These are phyloP conservation scores for Hygrocybe punicea DNA, from an alignment of 768 basidiomycete species.

Conservation along the genomic window DNA sequence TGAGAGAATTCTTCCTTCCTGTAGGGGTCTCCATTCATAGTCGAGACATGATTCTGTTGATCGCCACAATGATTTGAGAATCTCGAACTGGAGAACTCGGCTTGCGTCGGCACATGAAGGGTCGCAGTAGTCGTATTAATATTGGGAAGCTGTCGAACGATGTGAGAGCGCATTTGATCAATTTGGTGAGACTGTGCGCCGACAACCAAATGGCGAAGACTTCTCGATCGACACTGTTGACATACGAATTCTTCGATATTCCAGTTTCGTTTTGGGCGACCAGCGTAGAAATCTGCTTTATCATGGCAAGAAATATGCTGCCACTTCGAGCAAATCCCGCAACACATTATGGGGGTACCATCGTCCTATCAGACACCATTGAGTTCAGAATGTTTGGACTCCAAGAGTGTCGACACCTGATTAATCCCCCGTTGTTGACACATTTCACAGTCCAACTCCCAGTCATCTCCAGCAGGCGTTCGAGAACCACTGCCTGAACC, in stretches of 20 bases:
- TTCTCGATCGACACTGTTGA: constrained; percentile 45
- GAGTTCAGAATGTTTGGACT: neutral
- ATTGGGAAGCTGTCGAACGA: no score
- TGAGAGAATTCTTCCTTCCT: neutral
- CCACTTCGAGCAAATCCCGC: constrained; percentile 80
- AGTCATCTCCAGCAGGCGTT: constrained; percentile 59
- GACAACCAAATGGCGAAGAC: no score
- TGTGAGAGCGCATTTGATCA: no score
- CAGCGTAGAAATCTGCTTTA: constrained; percentile 56
- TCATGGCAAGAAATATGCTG: constrained; percentile 90
- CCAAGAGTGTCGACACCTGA: constrained; percentile 46
- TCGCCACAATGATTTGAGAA: neutral
- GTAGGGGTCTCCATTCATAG: constrained; percentile 4
- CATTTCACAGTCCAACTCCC: constrained; percentile 88
- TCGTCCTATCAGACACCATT: constrained; percentile 57
- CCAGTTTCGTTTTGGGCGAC: constrained; percentile 76
- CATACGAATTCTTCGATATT: constrained; percentile 81
- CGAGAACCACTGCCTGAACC: constrained; percentile 44
- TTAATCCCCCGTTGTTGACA: constrained; percentile 73
- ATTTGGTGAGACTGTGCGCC: no score
- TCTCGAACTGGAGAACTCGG: neutral
- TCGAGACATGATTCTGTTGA: constrained; percentile 15
- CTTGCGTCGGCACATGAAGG: no score
- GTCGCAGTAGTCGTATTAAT: no score
- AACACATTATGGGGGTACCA: constrained; percentile 73